These are phyloP conservation scores for Botrytis cinerea DNA, from an alignment of 2,329 filamentous ascomycete genomes.

Conservation along the genomic window DNA sequence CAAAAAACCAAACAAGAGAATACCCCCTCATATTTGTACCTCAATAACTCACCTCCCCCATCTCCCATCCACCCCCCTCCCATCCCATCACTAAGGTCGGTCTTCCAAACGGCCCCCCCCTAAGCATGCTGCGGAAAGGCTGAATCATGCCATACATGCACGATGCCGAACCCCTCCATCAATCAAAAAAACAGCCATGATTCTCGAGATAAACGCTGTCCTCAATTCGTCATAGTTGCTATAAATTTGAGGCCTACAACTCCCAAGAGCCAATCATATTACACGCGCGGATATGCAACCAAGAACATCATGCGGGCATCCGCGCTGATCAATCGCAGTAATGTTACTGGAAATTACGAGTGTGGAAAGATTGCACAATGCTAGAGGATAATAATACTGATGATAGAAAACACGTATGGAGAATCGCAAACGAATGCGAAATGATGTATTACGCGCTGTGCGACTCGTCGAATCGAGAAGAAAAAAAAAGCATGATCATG, in stretches of 20 bases:
- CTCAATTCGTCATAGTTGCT: neutral
- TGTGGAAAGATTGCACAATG: neutral
- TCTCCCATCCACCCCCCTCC: neutral
- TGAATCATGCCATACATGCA: conserved; percentile 4
- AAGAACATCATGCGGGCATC: neutral
- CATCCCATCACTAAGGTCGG: neutral
- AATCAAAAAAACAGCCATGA: neutral
- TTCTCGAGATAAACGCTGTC: too few species aligned
- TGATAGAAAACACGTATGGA: neutral
- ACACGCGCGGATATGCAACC: neutral
- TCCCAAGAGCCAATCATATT: neutral
- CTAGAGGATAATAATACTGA: too few species aligned
- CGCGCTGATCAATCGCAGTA: neutral
- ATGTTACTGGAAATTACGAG: accelerated
- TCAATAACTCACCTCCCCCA: neutral
- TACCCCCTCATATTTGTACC: neutral
- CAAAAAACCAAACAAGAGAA: neutral
- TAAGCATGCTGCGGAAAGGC: neutral
- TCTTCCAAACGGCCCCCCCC: neutral
- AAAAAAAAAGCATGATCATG: neutral
- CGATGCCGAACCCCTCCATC: neutral
- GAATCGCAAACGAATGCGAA: neutral
- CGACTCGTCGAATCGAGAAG: neutral
- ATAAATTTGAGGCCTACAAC: conserved; percentile 1
- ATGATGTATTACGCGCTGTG: neutral